phyloP scores from a whole-genome alignment of 192 early-diverging fungal genomes.

The Kickxella alabastrina region DNA sequence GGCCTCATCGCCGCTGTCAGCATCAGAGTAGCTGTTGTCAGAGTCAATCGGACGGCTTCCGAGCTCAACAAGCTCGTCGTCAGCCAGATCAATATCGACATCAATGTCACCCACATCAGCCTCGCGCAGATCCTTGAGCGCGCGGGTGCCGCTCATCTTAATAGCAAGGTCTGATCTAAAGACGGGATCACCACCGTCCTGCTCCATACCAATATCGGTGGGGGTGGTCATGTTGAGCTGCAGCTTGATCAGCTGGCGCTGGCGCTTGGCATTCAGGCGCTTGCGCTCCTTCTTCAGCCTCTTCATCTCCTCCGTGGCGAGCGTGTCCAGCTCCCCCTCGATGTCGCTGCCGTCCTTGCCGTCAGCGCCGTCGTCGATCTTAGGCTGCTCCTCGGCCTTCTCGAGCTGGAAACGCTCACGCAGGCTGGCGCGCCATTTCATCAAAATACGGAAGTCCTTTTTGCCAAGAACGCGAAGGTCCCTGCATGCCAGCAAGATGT shows the following conservation, averaged over 20 bases:
- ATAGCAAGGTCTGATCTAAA: slow-evolving; percentile 56
- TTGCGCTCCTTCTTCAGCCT: slow-evolving; percentile 56
- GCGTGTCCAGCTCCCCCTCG: slow-evolving; percentile 47
- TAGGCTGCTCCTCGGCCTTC: slow-evolving; percentile 40
- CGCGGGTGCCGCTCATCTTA: slow-evolving; percentile 28
- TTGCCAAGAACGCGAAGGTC: slow-evolving; percentile 93
- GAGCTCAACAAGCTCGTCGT: slow-evolving; percentile 52
- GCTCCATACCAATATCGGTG: slow-evolving; percentile 71
- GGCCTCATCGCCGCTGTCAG: slow-evolving; percentile 20
- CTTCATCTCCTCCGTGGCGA: slow-evolving; percentile 47
- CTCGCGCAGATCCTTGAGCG: slow-evolving; percentile 28
- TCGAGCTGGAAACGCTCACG: slow-evolving; percentile 57
- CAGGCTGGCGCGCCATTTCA: slow-evolving; percentile 83
- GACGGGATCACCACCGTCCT: slow-evolving; percentile 56
- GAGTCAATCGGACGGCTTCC: slow-evolving; percentile 39
- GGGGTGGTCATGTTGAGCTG: slow-evolving; percentile 77
- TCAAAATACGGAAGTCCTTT: slow-evolving; percentile 84
- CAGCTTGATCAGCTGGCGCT: slow-evolving; percentile 68
- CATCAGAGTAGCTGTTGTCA: slow-evolving; percentile 23
- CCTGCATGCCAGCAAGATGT: slow-evolving; percentile 72
- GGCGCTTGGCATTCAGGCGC: slow-evolving; percentile 65
- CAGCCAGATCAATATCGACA: slow-evolving; percentile 40
- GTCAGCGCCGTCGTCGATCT: slow-evolving; percentile 42
- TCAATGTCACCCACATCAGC: slow-evolving; percentile 51
- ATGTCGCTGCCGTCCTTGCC: slow-evolving; percentile 42